phyloP scores from a whole-genome alignment of 83 land plant species.

The Isoetes engelmannii region DNA sequence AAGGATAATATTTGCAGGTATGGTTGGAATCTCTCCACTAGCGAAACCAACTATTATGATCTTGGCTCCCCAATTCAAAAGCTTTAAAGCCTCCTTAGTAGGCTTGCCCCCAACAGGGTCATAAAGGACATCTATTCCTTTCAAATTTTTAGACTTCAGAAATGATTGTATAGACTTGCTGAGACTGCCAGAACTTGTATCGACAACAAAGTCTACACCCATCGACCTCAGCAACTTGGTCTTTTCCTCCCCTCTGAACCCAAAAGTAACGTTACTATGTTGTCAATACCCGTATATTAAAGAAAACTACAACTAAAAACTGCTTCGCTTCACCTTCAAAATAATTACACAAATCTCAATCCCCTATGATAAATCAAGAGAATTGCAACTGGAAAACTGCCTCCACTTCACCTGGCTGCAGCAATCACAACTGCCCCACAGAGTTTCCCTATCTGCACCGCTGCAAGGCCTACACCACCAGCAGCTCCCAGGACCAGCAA shows the following conservation, averaged over 20 bases:
- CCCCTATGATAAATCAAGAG: no score
- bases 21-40: constrained; percentile 85
- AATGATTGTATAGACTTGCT: constrained; percentile 54
- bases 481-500: constrained; percentile 95
- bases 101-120: constrained; percentile 98
- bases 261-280: background rate
- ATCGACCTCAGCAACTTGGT: constrained; percentile 50
- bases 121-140: constrained; percentile 91
- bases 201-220: constrained; percentile 83
- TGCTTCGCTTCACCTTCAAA: no score
- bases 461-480: constrained; percentile 95
- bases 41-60: constrained; percentile 89
- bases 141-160: constrained; percentile 64
- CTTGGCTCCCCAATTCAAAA: constrained; percentile 87
- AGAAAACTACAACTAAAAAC: no score
- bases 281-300: no score
- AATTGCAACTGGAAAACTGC: background rate
- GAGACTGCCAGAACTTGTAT: constrained; percentile 47
- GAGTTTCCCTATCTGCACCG: constrained; percentile 94
- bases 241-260: constrained; percentile 74
- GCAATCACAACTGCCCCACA: constrained; percentile 90
- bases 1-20: constrained; percentile 88
- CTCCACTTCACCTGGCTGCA: constrained; percentile 62
- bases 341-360: no score
- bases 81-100: constrained; percentile 77